Evolutionary conservation across 257 asterid genomes (phyloP).

Genomic region (Scutellaria minor): DNA sequence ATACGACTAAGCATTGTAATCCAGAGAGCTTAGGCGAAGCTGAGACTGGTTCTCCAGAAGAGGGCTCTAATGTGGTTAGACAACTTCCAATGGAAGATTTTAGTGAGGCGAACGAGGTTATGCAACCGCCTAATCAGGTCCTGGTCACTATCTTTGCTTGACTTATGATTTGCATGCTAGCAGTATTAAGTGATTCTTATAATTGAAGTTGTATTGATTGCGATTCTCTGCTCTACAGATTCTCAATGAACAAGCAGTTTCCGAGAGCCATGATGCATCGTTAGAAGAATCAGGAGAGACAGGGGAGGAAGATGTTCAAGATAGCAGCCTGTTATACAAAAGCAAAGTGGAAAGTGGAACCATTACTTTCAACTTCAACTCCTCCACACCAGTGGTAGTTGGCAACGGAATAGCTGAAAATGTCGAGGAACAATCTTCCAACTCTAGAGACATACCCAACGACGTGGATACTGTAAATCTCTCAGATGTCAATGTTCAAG

Average conservation of each 20-base stretch:
- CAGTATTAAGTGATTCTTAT: neutral
- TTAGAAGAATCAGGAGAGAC: conserved; percentile 39
- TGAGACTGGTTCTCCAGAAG: conserved; percentile 35
- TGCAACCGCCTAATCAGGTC: conserved; percentile 53
- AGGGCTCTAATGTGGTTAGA: conserved; percentile 41
- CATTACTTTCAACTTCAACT: conserved; percentile 52
- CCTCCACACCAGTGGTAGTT: conserved; percentile 34
- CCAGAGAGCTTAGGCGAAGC: conserved; percentile 34
- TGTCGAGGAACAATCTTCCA: conserved; percentile 24
- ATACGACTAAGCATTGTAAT: conserved; percentile 31
- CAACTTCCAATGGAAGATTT: conserved; percentile 41
- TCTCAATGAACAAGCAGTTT: conserved; percentile 40
- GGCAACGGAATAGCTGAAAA: conserved; percentile 33
- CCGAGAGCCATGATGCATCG: conserved; percentile 39
- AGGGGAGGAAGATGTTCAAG: conserved; percentile 45
- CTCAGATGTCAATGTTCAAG: conserved; percentile 31
- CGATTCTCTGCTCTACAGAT: conserved; percentile 46
- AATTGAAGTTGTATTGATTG: conserved; percentile 30
- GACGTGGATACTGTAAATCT: conserved; percentile 23
- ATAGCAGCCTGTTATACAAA: conserved; percentile 41
- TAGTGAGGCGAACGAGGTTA: conserved; percentile 35
- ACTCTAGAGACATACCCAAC: conserved; percentile 27
- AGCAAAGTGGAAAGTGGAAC: conserved; percentile 53
- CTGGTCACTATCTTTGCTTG: conserved; percentile 31
- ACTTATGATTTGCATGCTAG: neutral